A percentile compares a stretch with the other conserved stretches of the same genome.
Evolutionary conservation across 257 asterid genomes (phyloP).

Genomic region (Galeopsis tetrahit): DNA sequence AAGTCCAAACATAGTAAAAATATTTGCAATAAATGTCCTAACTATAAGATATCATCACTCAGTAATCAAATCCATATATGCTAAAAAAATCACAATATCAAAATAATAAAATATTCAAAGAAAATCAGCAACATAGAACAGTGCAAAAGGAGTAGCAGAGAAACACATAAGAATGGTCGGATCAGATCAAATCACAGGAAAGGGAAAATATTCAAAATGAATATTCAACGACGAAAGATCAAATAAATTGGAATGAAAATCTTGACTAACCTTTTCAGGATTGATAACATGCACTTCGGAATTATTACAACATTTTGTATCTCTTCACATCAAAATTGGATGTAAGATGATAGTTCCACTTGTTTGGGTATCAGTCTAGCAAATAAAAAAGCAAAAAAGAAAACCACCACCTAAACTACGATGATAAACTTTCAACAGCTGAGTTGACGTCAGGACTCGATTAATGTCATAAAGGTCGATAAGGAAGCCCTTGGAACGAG

Average conservation of each 20-base stretch:
- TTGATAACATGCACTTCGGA: conserved; percentile 30
- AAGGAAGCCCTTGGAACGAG: conserved; percentile 32
- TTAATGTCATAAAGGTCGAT: conserved; percentile 24
- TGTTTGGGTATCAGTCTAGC: conserved; percentile 44
- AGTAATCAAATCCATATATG: conserved; percentile 1
- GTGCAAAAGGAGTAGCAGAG: neutral
- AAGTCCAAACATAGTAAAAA: neutral
- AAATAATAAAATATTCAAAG: neutral
- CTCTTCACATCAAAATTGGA: conserved; percentile 56
- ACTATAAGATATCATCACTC: neutral
- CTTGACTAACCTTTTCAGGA: conserved; percentile 30
- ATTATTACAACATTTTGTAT: conserved; percentile 45
- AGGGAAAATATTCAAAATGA: neutral
- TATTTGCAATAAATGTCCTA: neutral
- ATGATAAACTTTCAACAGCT: conserved; percentile 37
- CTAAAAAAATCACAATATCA: neutral
- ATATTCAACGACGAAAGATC: neutral
- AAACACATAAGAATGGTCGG: neutral
- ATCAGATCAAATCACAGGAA: conserved; percentile 29
- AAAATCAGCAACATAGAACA: conserved; percentile 15
- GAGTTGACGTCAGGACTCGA: conserved; percentile 33
- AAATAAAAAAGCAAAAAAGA: conserved; percentile 35
- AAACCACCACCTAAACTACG: conserved; percentile 33
- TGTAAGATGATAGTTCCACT: conserved; percentile 41
- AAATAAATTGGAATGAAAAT: conserved; percentile 14